Evolutionary conservation across 768 basidiomycete species (phyloP), one percentile per base, ranked within the genome.

Genomic region (Leccinellum albellum): DNA sequence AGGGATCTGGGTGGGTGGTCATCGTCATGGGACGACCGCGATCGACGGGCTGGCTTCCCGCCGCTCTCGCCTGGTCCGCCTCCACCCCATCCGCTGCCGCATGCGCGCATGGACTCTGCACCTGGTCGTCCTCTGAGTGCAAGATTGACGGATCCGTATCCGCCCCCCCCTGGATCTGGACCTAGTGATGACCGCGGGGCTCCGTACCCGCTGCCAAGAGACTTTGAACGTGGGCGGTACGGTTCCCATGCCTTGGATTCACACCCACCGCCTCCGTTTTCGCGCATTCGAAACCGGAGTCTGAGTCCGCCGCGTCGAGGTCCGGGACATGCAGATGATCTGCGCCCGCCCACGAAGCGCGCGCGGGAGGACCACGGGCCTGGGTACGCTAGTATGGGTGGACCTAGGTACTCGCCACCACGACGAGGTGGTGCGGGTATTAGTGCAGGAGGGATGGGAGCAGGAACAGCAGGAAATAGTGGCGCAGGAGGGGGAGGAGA

Each of bases 281-380:
- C 70, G n/a, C 75, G 79, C 5, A 73, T 79, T 21, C 74, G 81
- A n/a, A 73, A 61, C 12, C 73, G 79, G 42, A 82, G 80, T 56
- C 74, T 77, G 4, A 82, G 78, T 65, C 61, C 71, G 3, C 58
- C 71, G 7, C 68, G 79, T 14, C 64, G 71, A 28, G 72, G 68
- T 0, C 60, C 69, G 0, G 56, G 52, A n/a, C 40, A 60, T 6
- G 61, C 49, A 20, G 79, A 78, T 23, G 80, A 79, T 45, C 23
- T 69, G 23, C 72, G 80, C 23, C 80, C 80, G 7, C 78, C 79
- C 2, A 29, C 75, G 48, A 82, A 82, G 54, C 71, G 81, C 33
- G 42, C 71, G 1, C 73, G 80, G 2, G 80, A 81, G n/a, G 80
- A 82, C 29, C 60, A 45, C 3, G 75, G 74, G 28, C 59, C 66